Evolutionary conservation across 495 filamentous ascomycete genomes (phyloP), one percentile per base, ranked within the genome.

Genomic region (Halenospora varia): DNA sequence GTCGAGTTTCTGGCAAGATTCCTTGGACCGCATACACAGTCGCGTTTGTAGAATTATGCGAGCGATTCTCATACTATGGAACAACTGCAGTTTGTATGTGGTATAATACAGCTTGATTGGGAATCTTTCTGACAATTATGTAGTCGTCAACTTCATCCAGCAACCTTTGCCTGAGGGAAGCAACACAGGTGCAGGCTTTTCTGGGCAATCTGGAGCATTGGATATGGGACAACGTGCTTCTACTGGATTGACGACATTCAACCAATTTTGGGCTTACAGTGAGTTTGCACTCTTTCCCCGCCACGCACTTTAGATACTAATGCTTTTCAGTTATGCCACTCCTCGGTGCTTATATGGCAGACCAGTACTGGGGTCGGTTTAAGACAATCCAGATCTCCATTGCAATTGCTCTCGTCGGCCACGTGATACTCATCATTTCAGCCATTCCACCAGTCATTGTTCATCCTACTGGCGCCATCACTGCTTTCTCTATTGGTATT

Each of bases 31-130:
- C 80, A 8, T 92, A 82, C 63, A 86, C 84, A 19, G 78, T 93
- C 52, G 87, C 84, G 20, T 85, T 90, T 61, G 81, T 89, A 48
- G 88, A 92, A 71, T 67, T 90, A 53, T 87, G 82, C 71, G 88
- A 92, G 74, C 84, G 88, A 39, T 88, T 90, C 72, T 86, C 84
- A 10, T 90, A 88, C 75, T 90, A 90, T 66, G 88, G 88, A 53
- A 88, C 85, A 13, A 87, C 81, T 20, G 83, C 81, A 39, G 84
- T 90, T 49, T 88, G 83, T 86, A 75, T 59, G 79, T 71, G 18
- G 15, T 13, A 19, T 17, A 1, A 0, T 25, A 6, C 24, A 90
- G 81, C n/a, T 18, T 46, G 2, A 9, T 23, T n/a, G 51, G 15
- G 11, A 22, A 25, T 10, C 13, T 8, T 17, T 19, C 57, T 47